Percentiles rank a stretch among this genome's conserved stretches.
phyloP scores from a whole-genome alignment of 768 basidiomycete genomes.

The Boletellus ananas region DNA sequence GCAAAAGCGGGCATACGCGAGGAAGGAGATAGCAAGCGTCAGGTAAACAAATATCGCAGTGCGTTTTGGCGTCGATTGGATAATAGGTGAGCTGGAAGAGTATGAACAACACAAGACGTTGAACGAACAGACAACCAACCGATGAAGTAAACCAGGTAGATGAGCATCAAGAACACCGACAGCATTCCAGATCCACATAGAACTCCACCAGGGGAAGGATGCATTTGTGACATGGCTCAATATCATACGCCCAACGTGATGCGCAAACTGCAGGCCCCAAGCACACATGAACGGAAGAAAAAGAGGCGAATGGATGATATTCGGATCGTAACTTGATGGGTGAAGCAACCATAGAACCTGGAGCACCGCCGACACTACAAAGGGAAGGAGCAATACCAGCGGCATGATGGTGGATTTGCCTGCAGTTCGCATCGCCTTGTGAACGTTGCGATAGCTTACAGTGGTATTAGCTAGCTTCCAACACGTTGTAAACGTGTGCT shows the following conservation, averaged over 20 bases:
- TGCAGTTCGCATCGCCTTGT: constrained; percentile 45
- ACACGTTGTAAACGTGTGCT: neutral
- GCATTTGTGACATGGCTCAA: constrained; percentile 85
- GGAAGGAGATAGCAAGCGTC: constrained; percentile 63
- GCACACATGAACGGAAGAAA: constrained; percentile 87
- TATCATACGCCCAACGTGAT: constrained; percentile 90
- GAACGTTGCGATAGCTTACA: constrained; percentile 78
- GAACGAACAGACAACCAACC: constrained; percentile 42
- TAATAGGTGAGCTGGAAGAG: constrained; percentile 58
- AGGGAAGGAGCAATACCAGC: constrained; percentile 75
- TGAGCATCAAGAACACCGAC: constrained; percentile 83
- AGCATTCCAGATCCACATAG: constrained; percentile 79
- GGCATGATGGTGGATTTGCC: constrained; percentile 49
- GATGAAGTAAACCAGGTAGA: constrained; percentile 58
- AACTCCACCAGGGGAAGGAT: constrained; percentile 84
- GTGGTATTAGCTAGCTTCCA: constrained; percentile 1
- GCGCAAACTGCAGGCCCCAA: constrained; percentile 91
- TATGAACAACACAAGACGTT: neutral
- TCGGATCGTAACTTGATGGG: constrained; percentile 54
- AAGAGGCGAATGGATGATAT: constrained; percentile 70
- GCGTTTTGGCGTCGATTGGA: constrained; percentile 62
- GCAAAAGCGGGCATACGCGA: constrained; percentile 75
- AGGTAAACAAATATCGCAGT: constrained; percentile 70
- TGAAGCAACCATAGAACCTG: constrained; percentile 81
- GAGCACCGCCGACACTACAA: constrained; percentile 61